Evolutionary conservation across 164 flowering plant genomes (phyloP), one percentile per base, ranked within the genome.

Genomic region (Aristolochia contorta): DNA sequence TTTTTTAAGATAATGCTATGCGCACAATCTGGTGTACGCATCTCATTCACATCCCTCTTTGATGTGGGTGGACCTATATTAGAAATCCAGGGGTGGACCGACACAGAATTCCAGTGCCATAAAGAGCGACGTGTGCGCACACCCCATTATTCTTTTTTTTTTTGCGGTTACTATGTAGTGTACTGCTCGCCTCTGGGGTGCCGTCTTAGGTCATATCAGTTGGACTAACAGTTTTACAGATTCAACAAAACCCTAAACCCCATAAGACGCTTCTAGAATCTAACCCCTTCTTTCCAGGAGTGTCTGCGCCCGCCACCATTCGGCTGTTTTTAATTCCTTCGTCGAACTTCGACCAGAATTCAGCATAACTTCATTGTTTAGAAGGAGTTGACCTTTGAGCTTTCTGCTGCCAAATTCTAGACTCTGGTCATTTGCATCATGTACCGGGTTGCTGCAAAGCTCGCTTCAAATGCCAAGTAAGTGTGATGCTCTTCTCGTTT

Each of bases 381-480:
- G 19, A 46, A 12, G 20, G 15, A 6, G 18, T 20, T 60, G 22
- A 22, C 55, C 0, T 22, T 16, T 41, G 21, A 14, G 16, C 65
- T 62, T 27, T 37, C 7, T 32, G 8, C 20, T 3, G 8, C 58
- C 4, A 32, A 45, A 32, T 12, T 18, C 61, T 43, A 16, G 16
- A 2, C 18, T 19, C 4, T 22, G 21, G 14, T 32, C 59, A 30
- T 2, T 20, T 27, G 53, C 58, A 58, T 58, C 58, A 74, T 74
- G 77, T 70, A 67, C 41, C 65, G 77, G 15, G 67, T 65, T 4
- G 77, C 62, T 13, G 68, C 71, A n/a, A 58, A 54, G 51, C 61
- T 74, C 37, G 77, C 74, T 45, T 64, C 74, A 54, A 74, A 70
- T 51, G 74, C 77, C 21, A 47, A 71, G 77, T 67, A 57, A 59